Conservation (phyloP, 768 basidiomycete genomes). For the Suillus discolor region DNA sequence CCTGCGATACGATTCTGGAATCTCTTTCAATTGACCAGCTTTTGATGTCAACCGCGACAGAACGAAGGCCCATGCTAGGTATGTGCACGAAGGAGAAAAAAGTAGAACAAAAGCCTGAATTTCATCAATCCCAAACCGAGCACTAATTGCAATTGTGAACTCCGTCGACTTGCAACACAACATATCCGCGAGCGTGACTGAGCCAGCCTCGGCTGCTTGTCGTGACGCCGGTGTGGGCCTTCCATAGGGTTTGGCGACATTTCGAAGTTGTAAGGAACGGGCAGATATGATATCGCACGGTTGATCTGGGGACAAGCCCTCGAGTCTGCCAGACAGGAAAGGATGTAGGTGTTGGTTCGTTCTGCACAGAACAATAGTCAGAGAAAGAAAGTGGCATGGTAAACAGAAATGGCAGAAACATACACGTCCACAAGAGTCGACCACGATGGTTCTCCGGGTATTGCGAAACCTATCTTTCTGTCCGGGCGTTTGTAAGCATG, state of each 20-base stretch:
- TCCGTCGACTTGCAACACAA: slow-evolving; percentile 65
- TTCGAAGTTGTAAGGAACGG: slow-evolving; percentile 58
- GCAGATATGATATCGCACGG: slow-evolving; percentile 58
- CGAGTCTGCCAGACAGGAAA: slow-evolving; percentile 57
- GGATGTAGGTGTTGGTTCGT: slow-evolving; percentile 68
- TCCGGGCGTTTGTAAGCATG: too few species aligned
- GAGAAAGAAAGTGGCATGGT: slow-evolving; percentile 3
- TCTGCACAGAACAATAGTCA: slow-evolving; percentile 35
- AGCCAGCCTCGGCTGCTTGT: slow-evolving; percentile 65
- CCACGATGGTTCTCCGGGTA: slow-evolving; percentile 53
- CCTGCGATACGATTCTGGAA: slow-evolving; percentile 54
- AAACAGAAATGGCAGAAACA: neutral
- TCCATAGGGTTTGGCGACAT: slow-evolving; percentile 67
- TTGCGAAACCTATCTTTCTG: slow-evolving; percentile 28
- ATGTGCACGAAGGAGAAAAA: slow-evolving; percentile 72
- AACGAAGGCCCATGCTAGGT: slow-evolving; percentile 85
- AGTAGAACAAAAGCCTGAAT: slow-evolving; percentile 76
- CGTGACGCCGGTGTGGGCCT: slow-evolving; percentile 68
- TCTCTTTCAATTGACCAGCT: slow-evolving; percentile 47
- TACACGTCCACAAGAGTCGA: slow-evolving; percentile 76
- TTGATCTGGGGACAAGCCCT: slow-evolving; percentile 60
- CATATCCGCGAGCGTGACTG: slow-evolving; percentile 68
- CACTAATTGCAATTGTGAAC: slow-evolving; percentile 70
- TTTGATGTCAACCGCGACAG: slow-evolving; percentile 61
- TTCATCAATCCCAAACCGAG: slow-evolving; percentile 76